Base-by-base conservation (phyloP, 2,329 filamentous ascomycete genomes). In the Aspergillus arachidicola region DNA sequence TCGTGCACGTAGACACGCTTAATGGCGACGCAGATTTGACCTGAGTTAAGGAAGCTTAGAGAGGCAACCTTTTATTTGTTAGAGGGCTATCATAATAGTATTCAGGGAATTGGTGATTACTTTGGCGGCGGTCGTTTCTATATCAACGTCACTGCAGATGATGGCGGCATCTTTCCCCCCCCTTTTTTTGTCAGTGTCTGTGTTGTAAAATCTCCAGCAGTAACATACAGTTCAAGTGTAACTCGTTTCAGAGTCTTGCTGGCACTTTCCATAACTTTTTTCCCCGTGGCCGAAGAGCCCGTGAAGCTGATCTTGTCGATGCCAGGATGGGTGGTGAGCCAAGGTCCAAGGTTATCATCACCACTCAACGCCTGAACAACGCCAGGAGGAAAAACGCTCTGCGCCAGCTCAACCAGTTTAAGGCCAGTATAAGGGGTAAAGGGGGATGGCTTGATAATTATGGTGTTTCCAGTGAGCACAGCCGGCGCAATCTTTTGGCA, bases 1-100 rank as follows among this genome's bases (percentile, higher is more conserved):
- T 85, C 82, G 68, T 88, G 86, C 4, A 89, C 82, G 69, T 86
- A 88, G 30, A 89, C 73, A 4, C 86, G 78, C 76, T 88, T 88
- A 48, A 77, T 80, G 9, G 80, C 80, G 0, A 86, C 76, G 67
- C 84, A 86, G 34, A 85, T 77, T 71, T 34, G 32, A 11, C 32
- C 32, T 9, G 32, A 34, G 10, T 34, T 34, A 9, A 34, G 32
- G 10, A 34, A 34, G 6, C 7, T 11, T 9, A 34, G 10, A 34
- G 10, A 34, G 32, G 32, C 32, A 9, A 34, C 32, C 32, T 28
- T 28, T 28, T 28, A 28, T 28, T 28, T n/a, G 28, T 28, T 28
- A 28, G 28, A 28, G 28, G 28, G 28, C 28, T 28, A 28, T 28
- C 28, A 28, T 28, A 28, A 28, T 28, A 28, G 6, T 28, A 28